phyloP scores from a whole-genome alignment of 2,329 filamentous ascomycete genomes.

The Diaporthe ilicicola region DNA sequence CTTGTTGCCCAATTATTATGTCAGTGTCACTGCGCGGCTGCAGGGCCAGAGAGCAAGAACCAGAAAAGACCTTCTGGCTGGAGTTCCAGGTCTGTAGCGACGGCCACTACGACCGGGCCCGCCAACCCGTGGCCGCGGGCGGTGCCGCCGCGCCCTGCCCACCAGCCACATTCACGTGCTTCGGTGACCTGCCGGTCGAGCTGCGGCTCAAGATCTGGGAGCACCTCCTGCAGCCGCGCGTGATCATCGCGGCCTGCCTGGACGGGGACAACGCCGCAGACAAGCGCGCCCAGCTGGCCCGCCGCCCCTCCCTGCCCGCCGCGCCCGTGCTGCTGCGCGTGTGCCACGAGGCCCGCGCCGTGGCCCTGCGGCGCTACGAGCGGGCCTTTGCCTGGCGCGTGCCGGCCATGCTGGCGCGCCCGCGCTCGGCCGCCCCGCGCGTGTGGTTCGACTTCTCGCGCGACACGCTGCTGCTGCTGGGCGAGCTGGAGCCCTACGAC shows the following conservation, averaged over 20 bases:
- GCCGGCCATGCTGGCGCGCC: conserved; percentile 47
- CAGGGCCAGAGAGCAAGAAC: conserved; percentile 14
- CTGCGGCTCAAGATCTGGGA: conserved; percentile 59
- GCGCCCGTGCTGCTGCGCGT: conserved; percentile 55
- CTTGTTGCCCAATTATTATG: not conserved
- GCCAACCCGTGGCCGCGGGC: not conserved
- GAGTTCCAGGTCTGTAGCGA: conserved; percentile 56
- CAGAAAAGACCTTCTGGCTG: conserved; percentile 49
- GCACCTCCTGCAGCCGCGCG: conserved; percentile 53
- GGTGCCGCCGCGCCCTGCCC: not conserved
- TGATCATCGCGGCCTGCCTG: conserved; percentile 54
- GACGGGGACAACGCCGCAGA: conserved; percentile 40
- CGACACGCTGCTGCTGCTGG: conserved; percentile 57
- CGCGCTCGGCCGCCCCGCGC: conserved; percentile 40
- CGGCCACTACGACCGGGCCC: conserved; percentile 23
- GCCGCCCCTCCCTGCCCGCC: conserved; percentile 30
- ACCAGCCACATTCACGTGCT: conserved; percentile 44
- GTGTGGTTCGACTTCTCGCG: conserved; percentile 58
- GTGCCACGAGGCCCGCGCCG: conserved; percentile 51
- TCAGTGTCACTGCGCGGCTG: conserved; percentile 18
- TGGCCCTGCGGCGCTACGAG: conserved; percentile 55
- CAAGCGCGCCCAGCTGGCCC: conserved; percentile 38
- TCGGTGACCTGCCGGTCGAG: conserved; percentile 54
- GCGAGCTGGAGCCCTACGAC: conserved; percentile 58
- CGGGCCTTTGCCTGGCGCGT: conserved; percentile 57